Percentiles rank a stretch among this genome's conserved stretches.
Conservation (phyloP, 225 moss, liverwort and hornwort species). For the Pleurozium schreberi region DNA sequence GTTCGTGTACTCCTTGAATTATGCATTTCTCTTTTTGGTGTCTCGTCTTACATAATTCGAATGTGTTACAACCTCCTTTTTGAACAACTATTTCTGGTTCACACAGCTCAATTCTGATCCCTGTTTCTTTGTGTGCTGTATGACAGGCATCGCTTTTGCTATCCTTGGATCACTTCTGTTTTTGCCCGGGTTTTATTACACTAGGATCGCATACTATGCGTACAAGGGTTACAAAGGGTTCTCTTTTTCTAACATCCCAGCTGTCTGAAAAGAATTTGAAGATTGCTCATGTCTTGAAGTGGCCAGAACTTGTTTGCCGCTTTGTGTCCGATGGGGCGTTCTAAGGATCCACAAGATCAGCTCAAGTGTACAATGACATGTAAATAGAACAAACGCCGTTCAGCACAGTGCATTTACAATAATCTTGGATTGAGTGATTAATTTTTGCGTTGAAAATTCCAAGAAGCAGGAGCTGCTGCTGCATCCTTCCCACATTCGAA, state of each 20-base stretch:
- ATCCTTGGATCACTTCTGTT: constrained; percentile 65
- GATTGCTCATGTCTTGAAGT: neutral
- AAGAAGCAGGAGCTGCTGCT: neutral
- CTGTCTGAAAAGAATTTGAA: constrained; percentile 18
- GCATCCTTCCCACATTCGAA: neutral
- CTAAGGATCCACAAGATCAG: neutral
- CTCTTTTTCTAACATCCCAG: constrained; percentile 71
- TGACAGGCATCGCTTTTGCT: constrained; percentile 59
- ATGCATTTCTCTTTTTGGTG: neutral
- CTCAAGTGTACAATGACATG: neutral
- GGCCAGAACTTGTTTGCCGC: neutral
- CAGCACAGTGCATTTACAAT: neutral
- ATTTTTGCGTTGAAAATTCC: neutral
- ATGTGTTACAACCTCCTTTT: neutral
- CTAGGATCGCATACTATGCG: constrained; percentile 74
- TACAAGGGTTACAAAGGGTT: constrained; percentile 87
- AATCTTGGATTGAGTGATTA: neutral
- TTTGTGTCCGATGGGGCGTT: neutral
- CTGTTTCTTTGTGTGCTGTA: neutral
- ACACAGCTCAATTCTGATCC: neutral
- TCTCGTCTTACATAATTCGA: neutral
- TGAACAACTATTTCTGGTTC: neutral
- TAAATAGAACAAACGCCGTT: neutral
- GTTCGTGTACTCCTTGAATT: neutral
- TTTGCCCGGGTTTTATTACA: constrained; percentile 69